phyloP scores from a whole-genome alignment of 345 rosid species.

The Salix dunnii region DNA sequence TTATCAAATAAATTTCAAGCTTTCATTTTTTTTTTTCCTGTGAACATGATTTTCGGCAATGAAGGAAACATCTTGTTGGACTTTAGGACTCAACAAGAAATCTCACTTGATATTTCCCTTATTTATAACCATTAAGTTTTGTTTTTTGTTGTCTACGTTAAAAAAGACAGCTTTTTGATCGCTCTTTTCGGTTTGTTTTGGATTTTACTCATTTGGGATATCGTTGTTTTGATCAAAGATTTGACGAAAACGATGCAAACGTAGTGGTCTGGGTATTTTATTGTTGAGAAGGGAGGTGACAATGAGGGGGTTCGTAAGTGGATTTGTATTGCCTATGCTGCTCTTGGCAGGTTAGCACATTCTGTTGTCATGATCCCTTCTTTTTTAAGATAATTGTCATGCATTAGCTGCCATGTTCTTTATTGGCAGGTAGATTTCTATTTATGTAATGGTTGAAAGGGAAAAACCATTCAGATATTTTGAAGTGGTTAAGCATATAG shows the following conservation, averaged over 20 bases:
- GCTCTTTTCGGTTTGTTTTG: not conserved
- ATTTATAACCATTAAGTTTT: not conserved
- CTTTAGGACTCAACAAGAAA: not conserved
- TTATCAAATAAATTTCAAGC: no score
- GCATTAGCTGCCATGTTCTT: no score
- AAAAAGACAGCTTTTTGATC: not conserved
- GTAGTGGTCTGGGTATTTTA: not conserved
- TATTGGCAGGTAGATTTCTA: no score
- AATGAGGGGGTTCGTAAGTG: constrained; percentile 43
- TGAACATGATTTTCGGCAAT: not conserved
- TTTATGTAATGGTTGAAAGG: no score
- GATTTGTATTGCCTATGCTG: constrained; percentile 48
- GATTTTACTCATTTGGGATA: constrained; percentile 5
- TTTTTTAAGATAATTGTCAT: not conserved
- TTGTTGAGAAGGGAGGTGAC: not conserved
- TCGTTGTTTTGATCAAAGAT: not conserved
- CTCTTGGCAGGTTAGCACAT: constrained; percentile 42
- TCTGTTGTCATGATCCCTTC: not conserved
- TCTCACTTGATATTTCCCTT: not conserved
- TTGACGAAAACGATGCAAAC: not conserved
- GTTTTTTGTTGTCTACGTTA: not conserved
- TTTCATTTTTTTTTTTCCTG: no score
- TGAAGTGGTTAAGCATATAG: no score
- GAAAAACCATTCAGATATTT: no score
- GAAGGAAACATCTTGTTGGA: not conserved